phyloP scores from a whole-genome alignment of 2,329 filamentous ascomycete species.

The Lachnellula willkommii region DNA sequence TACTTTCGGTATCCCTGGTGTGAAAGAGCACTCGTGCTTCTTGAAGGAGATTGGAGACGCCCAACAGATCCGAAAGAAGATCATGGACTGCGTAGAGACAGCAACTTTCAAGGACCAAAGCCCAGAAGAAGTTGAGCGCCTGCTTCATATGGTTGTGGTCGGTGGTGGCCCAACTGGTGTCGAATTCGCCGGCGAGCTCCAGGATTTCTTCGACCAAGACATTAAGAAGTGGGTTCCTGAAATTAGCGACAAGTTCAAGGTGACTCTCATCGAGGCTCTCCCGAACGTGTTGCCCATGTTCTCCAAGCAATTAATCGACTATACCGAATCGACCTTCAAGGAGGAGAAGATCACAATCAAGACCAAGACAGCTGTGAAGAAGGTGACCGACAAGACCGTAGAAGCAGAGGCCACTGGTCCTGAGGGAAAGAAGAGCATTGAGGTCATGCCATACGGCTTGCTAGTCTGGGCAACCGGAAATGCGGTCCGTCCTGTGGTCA shows the following conservation, averaged over 20 bases:
- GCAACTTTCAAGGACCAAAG: conserved; percentile 96
- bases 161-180: conserved; percentile 94
- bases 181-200: conserved; percentile 95
- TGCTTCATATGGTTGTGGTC: conserved; percentile 96
- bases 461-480: conserved; percentile 99
- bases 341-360: conserved; percentile 97
- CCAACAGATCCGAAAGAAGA: conserved; percentile 93
- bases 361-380: conserved; percentile 99
- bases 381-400: conserved; percentile 85
- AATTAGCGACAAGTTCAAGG: conserved; percentile 90
- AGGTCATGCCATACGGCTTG: conserved; percentile 86
- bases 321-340: conserved; percentile 98
- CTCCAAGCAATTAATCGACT: conserved; percentile 98
- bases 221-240: conserved; percentile 97
- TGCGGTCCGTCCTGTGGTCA: conserved; percentile 80
- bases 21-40: conserved; percentile 93
- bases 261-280: conserved; percentile 94
- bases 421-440: conserved; percentile 75
- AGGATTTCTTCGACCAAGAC: conserved; percentile 98
- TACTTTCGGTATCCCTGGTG: conserved; percentile 95
- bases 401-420: conserved; percentile 80
- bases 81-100: conserved; percentile 99
- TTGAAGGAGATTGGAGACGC: conserved; percentile 97
- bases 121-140: conserved; percentile 80
- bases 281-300: conserved; percentile 97